Evolutionary conservation across 78 protist species (phyloP).

Genomic region (Dictyostelium purpureum): DNA sequence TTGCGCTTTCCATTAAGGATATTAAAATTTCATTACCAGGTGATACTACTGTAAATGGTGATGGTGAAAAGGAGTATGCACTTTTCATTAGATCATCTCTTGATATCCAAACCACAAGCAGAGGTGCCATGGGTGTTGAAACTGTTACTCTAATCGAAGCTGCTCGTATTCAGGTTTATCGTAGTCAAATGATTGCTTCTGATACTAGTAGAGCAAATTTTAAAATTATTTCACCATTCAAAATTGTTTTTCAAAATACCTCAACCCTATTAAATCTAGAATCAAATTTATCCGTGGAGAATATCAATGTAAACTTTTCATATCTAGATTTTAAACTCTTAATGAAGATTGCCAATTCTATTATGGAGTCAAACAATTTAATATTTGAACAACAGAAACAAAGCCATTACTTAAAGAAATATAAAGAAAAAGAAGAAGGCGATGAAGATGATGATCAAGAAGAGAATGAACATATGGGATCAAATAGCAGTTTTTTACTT

Average conservation of each 20-base stretch:
- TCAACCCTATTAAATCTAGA: slow-evolving; percentile 21
- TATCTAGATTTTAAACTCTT: slow-evolving; percentile 55
- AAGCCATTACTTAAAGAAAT: not conserved
- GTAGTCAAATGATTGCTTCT: not conserved
- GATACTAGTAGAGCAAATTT: not conserved
- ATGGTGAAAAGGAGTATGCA: slow-evolving; percentile 38
- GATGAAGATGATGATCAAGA: not conserved
- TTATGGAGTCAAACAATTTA: not conserved
- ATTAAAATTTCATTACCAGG: slow-evolving; percentile 34
- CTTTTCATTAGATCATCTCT: slow-evolving; percentile 32
- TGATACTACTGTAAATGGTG: slow-evolving; percentile 8
- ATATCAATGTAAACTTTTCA: slow-evolving; percentile 30
- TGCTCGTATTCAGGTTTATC: slow-evolving; percentile 41
- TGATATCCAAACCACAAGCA: slow-evolving; percentile 33
- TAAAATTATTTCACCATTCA: slow-evolving; percentile 63
- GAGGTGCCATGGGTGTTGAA: slow-evolving; percentile 73
- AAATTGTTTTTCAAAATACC: slow-evolving; percentile 42
- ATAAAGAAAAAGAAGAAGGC: not conserved
- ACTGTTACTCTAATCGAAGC: slow-evolving; percentile 44
- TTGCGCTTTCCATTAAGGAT: slow-evolving; percentile 9
- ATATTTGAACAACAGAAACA: not conserved
- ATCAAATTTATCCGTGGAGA: slow-evolving; percentile 28
- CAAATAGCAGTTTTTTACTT: no score
- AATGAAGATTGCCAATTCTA: slow-evolving; percentile 9
- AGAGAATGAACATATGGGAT: not conserved